Evolutionary conservation across 257 asterid species (phyloP), one percentile per base, ranked within the genome.

Genomic region (Solanum sejunctum): DNA sequence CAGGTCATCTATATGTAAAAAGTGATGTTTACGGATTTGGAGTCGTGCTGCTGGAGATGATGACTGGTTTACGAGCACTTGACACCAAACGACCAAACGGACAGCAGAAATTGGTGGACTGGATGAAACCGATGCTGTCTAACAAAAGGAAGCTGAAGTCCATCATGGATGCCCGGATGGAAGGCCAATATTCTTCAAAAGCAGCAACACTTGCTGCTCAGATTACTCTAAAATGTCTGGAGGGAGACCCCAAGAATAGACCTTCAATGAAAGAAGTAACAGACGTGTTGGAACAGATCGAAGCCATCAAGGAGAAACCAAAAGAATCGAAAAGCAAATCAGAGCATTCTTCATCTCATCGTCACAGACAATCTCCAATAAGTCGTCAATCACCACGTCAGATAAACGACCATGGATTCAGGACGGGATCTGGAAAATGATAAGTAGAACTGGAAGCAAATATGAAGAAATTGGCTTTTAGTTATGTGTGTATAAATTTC

Each of bases 1-100:
- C 67, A 86, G 88, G 88, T 13, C 81, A 86, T 75, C 84, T 86
- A 12, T 86, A 86, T 7, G 75, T 86, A 36, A 86, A 86, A 85
- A 86, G 86, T 32, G 88, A 86, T 5, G 88, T 86, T 8, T 86
- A 83, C 1, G 86, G 88, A 13, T 86, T 86, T 28, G 88, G 88
- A 12, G 88, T 86, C 0, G 88, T 86, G 5, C 55, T 86, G 54
- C 88, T 86, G 17, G 88, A 86, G 86, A 75, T 86, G 12, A 7
- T 86, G 73, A 86, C 86, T 6, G 84, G 88, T 16, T 54, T 86
- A 66, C 81, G 88, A 52, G 86, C 82, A 45, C 75, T 77, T 2
- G 84, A 83, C 64, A 8, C 32, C 7, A 83, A 66, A 84, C 73
- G 86, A 8, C 81, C 82, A n/a, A 78, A 12, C 1, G 84, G 84